Conservation (phyloP, 768 basidiomycete species). For the Leccinum arenicola region DNA sequence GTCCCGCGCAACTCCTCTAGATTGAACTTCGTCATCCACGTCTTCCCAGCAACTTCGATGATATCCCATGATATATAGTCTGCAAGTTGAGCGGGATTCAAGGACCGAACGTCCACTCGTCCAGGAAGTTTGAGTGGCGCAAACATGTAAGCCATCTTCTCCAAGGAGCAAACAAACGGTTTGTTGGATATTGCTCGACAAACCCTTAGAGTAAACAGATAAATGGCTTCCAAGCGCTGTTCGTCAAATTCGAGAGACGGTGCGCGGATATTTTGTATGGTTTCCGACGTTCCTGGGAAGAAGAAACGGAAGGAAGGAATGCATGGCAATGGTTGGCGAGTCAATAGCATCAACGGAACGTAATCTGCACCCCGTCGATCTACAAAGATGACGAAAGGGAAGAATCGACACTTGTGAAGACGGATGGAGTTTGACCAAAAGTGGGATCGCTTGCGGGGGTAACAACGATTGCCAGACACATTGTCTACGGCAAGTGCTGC, state of each 20-base stretch:
- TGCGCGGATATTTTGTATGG: constrained; percentile 44
- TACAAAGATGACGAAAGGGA: constrained; percentile 42
- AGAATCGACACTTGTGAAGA: constrained; percentile 17
- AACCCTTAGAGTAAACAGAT: constrained; percentile 62
- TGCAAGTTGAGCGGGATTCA: constrained; percentile 31
- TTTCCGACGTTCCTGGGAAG: constrained; percentile 44
- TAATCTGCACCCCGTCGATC: constrained; percentile 35
- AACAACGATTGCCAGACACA: constrained; percentile 46
- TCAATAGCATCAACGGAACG: constrained; percentile 63
- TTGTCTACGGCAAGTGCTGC: constrained; percentile 24
- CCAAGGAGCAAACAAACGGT: constrained; percentile 51
- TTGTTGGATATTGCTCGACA: constrained; percentile 68
- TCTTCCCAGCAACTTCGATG: constrained; percentile 48
- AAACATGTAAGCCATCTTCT: constrained; percentile 62
- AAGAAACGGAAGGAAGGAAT: constrained; percentile 59
- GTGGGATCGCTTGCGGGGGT: constrained; percentile 55
- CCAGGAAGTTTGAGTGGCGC: constrained; percentile 49
- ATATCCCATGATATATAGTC: constrained; percentile 62
- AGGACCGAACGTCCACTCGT: constrained; percentile 26
- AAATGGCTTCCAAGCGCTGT: constrained; percentile 45
- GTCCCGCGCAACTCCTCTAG: constrained; percentile 33
- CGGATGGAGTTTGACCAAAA: constrained; percentile 59
- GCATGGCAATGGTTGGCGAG: constrained; percentile 61
- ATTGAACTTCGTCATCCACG: constrained; percentile 50
- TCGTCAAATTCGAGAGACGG: constrained; percentile 49